Percentiles rank a stretch among this genome's conserved stretches.
These are phyloP conservation scores for Moesziomyces sp. DNA, from an alignment of 1,284 basidiomycete genomes.

Conservation along the genomic window DNA sequence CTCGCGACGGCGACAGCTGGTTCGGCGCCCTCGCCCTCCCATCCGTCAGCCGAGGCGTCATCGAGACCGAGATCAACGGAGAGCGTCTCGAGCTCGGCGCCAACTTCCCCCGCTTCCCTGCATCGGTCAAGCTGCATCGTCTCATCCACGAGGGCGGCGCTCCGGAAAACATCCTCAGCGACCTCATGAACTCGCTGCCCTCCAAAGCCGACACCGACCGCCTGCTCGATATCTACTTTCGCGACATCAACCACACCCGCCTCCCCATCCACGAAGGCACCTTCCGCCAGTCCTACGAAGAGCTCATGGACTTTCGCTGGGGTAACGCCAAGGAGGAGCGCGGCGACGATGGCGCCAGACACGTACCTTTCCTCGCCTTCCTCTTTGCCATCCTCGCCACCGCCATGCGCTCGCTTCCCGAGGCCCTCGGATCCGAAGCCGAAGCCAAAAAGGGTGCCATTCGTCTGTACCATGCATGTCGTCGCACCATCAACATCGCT, in stretches of 20 bases:
- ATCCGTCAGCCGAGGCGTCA: constrained; percentile 57
- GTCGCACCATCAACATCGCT: constrained; percentile 57
- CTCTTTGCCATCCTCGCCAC: constrained; percentile 94
- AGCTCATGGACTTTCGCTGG: constrained; percentile 74
- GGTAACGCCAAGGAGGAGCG: constrained; percentile 51
- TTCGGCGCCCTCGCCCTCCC: constrained; percentile 64
- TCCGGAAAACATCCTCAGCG: constrained; percentile 51
- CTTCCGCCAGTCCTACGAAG: constrained; percentile 82
- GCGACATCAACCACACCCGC: constrained; percentile 86
- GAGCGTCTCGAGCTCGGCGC: constrained; percentile 62
- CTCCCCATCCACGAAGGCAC: constrained; percentile 89
- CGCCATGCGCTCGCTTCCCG: constrained; percentile 83
- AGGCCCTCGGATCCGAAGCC: constrained; percentile 70
- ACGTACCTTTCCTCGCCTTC: constrained; percentile 87
- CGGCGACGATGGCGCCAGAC: constrained; percentile 74
- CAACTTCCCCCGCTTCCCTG: constrained; percentile 60
- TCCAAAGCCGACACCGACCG: constrained; percentile 49
- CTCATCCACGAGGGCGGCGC: constrained; percentile 65
- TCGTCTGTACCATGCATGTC: constrained; percentile 75
- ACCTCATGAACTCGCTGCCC: constrained; percentile 61
- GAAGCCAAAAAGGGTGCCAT: constrained; percentile 58
- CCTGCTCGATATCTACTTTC: constrained; percentile 62
- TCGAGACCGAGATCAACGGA: constrained; percentile 63
- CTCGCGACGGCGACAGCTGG: constrained; percentile 60
- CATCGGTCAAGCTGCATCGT: constrained; percentile 57